Evolutionary conservation across 768 basidiomycete genomes (phyloP), one percentile per base, ranked within the genome.

Genomic region (Rhodotorula babjevae): DNA sequence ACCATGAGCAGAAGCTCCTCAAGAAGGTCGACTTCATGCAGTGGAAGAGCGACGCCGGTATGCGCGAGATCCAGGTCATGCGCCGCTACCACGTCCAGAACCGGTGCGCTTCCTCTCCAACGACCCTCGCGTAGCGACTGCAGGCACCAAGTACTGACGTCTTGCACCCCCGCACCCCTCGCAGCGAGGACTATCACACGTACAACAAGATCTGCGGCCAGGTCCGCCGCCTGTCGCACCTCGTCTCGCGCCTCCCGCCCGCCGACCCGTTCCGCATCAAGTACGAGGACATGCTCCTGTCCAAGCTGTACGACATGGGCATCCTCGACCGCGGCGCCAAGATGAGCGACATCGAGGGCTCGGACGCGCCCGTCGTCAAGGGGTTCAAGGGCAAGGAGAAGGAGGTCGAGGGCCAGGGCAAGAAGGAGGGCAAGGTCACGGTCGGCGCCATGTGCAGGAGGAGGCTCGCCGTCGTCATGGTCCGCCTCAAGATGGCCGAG

Each of bases 301-400:
- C 91, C 71, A 98, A 97, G 81, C 87, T 98, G 71, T 99, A 97
- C 82, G 96, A 99, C 82, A 91, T 95, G 85, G 96, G 95, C 69
- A 87, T 98, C 65, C 85, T 99, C 70, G 91, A 90, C 80, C 84
- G 90, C 16, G 83, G 88, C 25, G 88, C 92, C 46, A 96, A 96
- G 80, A 87, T 98, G 75, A 91, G 89, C 77, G 95, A 99, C 79
- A 85, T 98, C 61, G 73, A 72, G 40, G 76, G 72, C 5, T 67
- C 65, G 15, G 75, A 76, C 49, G 74, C 74, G 2, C 31, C 58
- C 16, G 70, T 64, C 33, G 74, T 75, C 47, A 75, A 75, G 65
- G 74, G 74, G 16, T 75, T 75, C 65, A 65, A 72, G 63, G 70
- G 70, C 60, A 73, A 76, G 66, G 75, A 72, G 65, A 76, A 71